Percentiles rank a stretch among this genome's conserved stretches.
These are phyloP conservation scores for Trypanosoma theileri DNA, from an alignment of 208 protist species.

Conservation along the genomic window DNA sequence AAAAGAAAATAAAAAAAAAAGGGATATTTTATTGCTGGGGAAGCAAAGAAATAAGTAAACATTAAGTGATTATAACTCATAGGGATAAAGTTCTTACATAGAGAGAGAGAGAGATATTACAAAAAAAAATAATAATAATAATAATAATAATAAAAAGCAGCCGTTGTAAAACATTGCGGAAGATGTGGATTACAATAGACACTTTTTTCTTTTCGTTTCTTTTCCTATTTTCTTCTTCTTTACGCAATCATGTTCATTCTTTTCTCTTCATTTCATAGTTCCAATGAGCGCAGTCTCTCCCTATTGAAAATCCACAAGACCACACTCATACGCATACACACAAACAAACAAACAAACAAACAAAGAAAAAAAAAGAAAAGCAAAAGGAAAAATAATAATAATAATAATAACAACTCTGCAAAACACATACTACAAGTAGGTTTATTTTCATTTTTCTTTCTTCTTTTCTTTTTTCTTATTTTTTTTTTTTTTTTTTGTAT, in stretches of 20 bases:
- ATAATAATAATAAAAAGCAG: conserved; percentile 1
- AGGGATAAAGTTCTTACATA: not conserved
- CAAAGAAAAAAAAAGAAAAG: not conserved
- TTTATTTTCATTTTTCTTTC: not conserved
- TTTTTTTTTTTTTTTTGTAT: not conserved
- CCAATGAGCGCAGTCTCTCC: not conserved
- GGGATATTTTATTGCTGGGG: too few species aligned
- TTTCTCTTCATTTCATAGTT: too few species aligned
- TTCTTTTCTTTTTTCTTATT: conserved; percentile 5
- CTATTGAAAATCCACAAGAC: not conserved
- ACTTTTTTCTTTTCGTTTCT: too few species aligned
- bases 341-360: not conserved
- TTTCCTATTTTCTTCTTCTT: too few species aligned
- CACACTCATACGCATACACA: not conserved
- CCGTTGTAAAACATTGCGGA: too few species aligned
- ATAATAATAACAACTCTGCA: not conserved
- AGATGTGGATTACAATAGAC: too few species aligned
- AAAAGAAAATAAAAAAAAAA: too few species aligned
- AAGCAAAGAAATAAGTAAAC: conserved; percentile 2
- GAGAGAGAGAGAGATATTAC: not conserved
- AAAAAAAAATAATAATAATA: not conserved
- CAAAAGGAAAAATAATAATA: conserved; percentile 5
- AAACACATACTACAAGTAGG: not conserved
- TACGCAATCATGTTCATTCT: too few species aligned
- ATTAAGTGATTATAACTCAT: not conserved